Evolutionary conservation across 352 stramenopile species (phyloP).

Genomic region (Phytopythium mirpurense): DNA sequence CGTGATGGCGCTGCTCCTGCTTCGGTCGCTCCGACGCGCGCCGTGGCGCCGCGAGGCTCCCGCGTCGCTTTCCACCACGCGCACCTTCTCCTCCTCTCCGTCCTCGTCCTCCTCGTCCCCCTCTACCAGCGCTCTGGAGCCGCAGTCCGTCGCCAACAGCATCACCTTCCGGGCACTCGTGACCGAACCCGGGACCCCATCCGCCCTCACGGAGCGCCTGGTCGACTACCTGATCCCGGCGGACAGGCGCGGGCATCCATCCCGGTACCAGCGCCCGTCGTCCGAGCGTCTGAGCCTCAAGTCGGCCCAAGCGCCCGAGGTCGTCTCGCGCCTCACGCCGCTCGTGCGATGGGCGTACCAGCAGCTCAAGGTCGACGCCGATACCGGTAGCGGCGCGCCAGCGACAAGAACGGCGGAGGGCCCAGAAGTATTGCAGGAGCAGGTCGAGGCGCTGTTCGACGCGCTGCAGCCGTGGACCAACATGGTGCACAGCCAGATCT

Average conservation of each 20-base stretch:
- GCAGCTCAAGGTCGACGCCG: slow-evolving; percentile 4
- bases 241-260: slow-evolving; percentile 2
- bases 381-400: too few species aligned
- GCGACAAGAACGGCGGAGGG: slow-evolving; percentile 6
- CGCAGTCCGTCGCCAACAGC: not conserved
- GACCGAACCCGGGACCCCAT: not conserved
- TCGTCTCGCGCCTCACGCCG: slow-evolving; percentile 25
- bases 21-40: not conserved
- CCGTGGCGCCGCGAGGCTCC: not conserved
- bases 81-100: not conserved
- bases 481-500: slow-evolving; percentile 33
- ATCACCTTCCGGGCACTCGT: not conserved
- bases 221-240: slow-evolving; percentile 31
- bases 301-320: slow-evolving; percentile 19
- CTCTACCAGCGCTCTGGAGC: not conserved
- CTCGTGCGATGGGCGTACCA: slow-evolving; percentile 36
- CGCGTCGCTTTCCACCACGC: not conserved
- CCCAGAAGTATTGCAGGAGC: not conserved
- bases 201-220: slow-evolving; percentile 19
- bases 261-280: slow-evolving; percentile 9
- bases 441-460: slow-evolving; percentile 21
- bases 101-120: not conserved
- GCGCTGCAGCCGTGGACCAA: slow-evolving; percentile 47
- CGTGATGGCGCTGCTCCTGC: slow-evolving; percentile 1
- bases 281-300: slow-evolving; percentile 20